A percentile compares a stretch with the other conserved stretches of the same genome.
These are phyloP conservation scores for Acacia pycnantha DNA, from an alignment of 331 rosid species.

Conservation along the genomic window DNA sequence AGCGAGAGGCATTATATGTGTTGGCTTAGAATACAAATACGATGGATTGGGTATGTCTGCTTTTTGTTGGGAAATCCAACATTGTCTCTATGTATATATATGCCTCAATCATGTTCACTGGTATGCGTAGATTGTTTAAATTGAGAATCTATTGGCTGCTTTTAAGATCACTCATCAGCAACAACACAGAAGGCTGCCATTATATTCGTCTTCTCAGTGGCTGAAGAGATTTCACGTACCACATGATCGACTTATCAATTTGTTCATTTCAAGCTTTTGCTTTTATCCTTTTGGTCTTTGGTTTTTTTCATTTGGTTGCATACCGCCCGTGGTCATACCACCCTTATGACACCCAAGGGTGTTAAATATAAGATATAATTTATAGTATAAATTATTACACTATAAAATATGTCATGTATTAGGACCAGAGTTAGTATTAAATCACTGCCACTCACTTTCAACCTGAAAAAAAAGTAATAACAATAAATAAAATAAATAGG, in stretches of 20 bases:
- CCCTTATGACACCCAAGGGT: slow-evolving; percentile 7
- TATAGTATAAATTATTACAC: too few relatives aligned
- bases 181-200: slow-evolving; percentile 16
- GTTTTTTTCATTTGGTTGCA: background rate
- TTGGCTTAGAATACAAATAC: slow-evolving; percentile 2
- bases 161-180: slow-evolving; percentile 4
- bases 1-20: slow-evolving; percentile 27
- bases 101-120: background rate
- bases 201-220: slow-evolving; percentile 33
- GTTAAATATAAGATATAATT: too few relatives aligned
- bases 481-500: background rate
- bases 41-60: background rate
- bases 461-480: background rate
- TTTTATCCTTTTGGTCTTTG: background rate
- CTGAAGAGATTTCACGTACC: slow-evolving; percentile 26
- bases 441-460: slow-evolving; percentile 41
- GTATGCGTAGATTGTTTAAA: background rate
- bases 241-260: background rate
- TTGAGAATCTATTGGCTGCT: slow-evolving; percentile 29
- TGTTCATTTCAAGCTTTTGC: background rate
- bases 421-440: background rate
- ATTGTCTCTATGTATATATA: slow-evolving; percentile 28
- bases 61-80: slow-evolving; percentile 24
- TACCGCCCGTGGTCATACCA: slow-evolving; percentile 24
- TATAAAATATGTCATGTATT: too few relatives aligned